These are phyloP conservation scores for Scheffersomyces lignosus DNA, from an alignment of 805 yeast species.

Conservation along the genomic window DNA sequence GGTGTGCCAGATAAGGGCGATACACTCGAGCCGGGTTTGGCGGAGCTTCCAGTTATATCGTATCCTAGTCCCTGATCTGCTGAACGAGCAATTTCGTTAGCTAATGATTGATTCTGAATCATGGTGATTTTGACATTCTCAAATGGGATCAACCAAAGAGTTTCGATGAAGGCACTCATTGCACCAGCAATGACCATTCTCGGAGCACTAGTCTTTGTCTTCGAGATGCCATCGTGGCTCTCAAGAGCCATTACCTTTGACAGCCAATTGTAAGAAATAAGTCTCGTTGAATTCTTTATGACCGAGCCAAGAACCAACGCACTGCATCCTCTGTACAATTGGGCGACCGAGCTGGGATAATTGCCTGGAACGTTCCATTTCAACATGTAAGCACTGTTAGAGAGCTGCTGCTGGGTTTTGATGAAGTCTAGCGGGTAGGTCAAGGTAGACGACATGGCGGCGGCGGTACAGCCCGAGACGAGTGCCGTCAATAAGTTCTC, in stretches of 20 bases:
- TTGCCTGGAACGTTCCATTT: slow-evolving; percentile 37
- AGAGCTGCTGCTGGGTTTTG: slow-evolving; percentile 64
- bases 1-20: not conserved
- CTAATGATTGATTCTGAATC: slow-evolving; percentile 62
- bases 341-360: slow-evolving; percentile 32
- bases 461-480: slow-evolving; percentile 61
- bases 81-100: slow-evolving; percentile 25
- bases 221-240: slow-evolving; percentile 34
- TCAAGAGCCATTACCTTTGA: slow-evolving; percentile 64
- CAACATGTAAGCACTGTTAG: slow-evolving; percentile 38
- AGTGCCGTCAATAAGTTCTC: slow-evolving; percentile 55
- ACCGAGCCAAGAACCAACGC: slow-evolving; percentile 76
- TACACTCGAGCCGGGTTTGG: slow-evolving; percentile 16
- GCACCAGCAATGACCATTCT: slow-evolving; percentile 80
- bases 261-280: slow-evolving; percentile 72
- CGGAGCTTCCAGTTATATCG: slow-evolving; percentile 29
- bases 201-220: slow-evolving; percentile 71
- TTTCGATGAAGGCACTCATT: slow-evolving; percentile 81
- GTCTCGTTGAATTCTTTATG: slow-evolving; percentile 70
- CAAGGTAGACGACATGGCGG: slow-evolving; percentile 58
- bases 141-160: slow-evolving; percentile 84
- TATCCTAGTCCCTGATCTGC: slow-evolving; percentile 17
- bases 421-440: slow-evolving; percentile 73
- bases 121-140: slow-evolving; percentile 80
- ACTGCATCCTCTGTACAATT: slow-evolving; percentile 59